These are phyloP conservation scores for Sporisorium reilianum DNA, from an alignment of 1,284 basidiomycete species.

Conservation along the genomic window DNA sequence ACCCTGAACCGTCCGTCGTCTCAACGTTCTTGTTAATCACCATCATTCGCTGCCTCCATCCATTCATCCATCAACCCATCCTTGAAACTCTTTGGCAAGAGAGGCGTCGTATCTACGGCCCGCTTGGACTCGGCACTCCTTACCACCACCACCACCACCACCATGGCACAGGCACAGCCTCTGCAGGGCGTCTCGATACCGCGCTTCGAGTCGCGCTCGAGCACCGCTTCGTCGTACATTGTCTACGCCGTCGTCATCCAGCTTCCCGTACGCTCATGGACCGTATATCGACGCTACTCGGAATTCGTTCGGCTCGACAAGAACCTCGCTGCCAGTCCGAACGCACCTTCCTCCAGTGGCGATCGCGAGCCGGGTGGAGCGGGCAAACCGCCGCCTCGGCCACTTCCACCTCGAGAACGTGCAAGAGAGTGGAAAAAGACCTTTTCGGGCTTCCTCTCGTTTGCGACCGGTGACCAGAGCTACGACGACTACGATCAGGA, in stretches of 20 bases:
- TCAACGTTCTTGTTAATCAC: constrained; percentile 1
- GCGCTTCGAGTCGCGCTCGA: constrained; percentile 45
- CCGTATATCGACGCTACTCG: constrained; percentile 91
- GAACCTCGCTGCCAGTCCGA: constrained; percentile 79
- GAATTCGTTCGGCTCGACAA: constrained; percentile 89
- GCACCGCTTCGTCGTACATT: constrained; percentile 74
- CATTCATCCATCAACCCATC: neutral
- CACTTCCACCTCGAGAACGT: constrained; percentile 84
- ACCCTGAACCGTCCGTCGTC: neutral
- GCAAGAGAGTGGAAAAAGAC: constrained; percentile 70
- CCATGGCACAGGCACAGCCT: constrained; percentile 51
- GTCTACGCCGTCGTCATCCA: constrained; percentile 82
- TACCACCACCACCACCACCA: no score
- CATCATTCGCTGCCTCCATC: constrained; percentile 1
- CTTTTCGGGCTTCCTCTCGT: constrained; percentile 55
- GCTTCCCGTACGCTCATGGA: constrained; percentile 84
- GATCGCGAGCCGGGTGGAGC: constrained; percentile 37
- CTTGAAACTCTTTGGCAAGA: neutral
- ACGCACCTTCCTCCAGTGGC: constrained; percentile 54
- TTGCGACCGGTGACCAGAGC: constrained; percentile 27
- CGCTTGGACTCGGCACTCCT: neutral
- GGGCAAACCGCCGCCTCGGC: constrained; percentile 75
- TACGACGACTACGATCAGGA: constrained; percentile 28
- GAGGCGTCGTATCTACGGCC: neutral
- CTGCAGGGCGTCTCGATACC: constrained; percentile 68